These are phyloP conservation scores for Aspergillus sp. DNA, from an alignment of 2,329 filamentous ascomycete species.

Conservation along the genomic window DNA sequence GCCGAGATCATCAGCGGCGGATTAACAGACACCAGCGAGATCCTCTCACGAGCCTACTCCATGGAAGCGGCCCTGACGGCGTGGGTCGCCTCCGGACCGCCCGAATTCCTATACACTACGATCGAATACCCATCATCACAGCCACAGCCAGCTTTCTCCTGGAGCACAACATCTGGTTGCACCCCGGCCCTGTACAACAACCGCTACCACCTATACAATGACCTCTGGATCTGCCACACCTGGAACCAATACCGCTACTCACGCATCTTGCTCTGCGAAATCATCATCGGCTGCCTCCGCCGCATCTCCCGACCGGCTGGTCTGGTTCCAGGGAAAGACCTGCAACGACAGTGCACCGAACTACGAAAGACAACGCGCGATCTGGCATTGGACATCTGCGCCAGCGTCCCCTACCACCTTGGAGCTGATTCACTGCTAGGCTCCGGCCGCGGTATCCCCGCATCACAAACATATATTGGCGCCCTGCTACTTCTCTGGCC, in stretches of 20 bases:
- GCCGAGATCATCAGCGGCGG: conserved; percentile 30
- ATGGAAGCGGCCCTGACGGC: conserved; percentile 35
- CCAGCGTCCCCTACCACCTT: conserved; percentile 37
- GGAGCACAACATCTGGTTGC: conserved; percentile 11
- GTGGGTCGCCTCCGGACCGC: conserved; percentile 29
- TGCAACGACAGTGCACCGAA: conserved; percentile 28
- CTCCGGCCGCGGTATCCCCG: conserved; percentile 3
- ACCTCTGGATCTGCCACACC: conserved; percentile 54
- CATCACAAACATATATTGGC: conserved; percentile 29
- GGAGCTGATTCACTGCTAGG: conserved; percentile 18
- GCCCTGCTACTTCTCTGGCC: conserved; percentile 39
- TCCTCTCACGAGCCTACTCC: conserved; percentile 31
- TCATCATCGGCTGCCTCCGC: conserved; percentile 39
- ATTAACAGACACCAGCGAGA: conserved; percentile 25
- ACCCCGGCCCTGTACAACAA: conserved; percentile 44
- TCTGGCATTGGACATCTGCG: conserved; percentile 37
- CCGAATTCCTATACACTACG: conserved; percentile 28
- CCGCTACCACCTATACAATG: conserved; percentile 56
- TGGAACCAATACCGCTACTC: conserved; percentile 63
- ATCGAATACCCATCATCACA: conserved; percentile 16
- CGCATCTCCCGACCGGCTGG: conserved; percentile 24
- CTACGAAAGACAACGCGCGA: conserved; percentile 27
- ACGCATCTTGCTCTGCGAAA: conserved; percentile 54
- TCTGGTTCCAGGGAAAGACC: conserved; percentile 25
- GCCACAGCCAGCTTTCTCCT: conserved; percentile 18